Base-by-base conservation (phyloP, 768 basidiomycete species). In the Ramaria rubella region DNA sequence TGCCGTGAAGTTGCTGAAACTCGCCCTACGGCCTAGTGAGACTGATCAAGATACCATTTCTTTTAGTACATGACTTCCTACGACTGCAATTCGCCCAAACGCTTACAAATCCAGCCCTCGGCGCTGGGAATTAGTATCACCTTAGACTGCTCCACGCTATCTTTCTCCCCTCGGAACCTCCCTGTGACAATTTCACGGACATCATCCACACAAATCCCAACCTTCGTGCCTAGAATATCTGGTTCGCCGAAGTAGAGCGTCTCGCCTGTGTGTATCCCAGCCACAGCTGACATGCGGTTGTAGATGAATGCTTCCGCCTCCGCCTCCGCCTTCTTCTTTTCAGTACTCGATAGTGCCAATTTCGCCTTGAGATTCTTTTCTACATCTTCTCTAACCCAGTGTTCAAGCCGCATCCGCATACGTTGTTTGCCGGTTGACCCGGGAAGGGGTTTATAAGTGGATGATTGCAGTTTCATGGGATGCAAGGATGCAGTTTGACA, bases 91-190 rank as follows among this genome's bases (percentile, higher is more conserved):
- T 43, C 38, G 30, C 27, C 43, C 42, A 55, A 14, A 30, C 48
- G 29, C 38, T 31, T 56, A 45, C 55, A 56, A 29, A 56, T 49
- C 55, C 55, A 56, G 33, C 55, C 55, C 21, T 56, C 55, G 12
- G 55, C 26, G 46, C 55, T 49, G 46, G 55, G 55, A 8, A 56
- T 19, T 27, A 56, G 19, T 14, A 48, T 24, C 8, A 56, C 29
- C 9, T 31, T 55, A n/a, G 15, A 17, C 34, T n/a, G 11, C 46
- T 29, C 29, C 46, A 6, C 46, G 24, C 40, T 45, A 5, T n/a
- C 45, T 33, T 55, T 55, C 29, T 46, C 26, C 4, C 6, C 21
- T 33, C 40, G n/a, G 36, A 49, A 56, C 27, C 55, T 21, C 23
- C 23, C 55, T 8, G 27, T 45, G 24, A 56, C 17, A 21, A 56